Evolutionary conservation across 768 basidiomycete genomes (phyloP).

Genomic region (Mrakia hoshinonis): DNA sequence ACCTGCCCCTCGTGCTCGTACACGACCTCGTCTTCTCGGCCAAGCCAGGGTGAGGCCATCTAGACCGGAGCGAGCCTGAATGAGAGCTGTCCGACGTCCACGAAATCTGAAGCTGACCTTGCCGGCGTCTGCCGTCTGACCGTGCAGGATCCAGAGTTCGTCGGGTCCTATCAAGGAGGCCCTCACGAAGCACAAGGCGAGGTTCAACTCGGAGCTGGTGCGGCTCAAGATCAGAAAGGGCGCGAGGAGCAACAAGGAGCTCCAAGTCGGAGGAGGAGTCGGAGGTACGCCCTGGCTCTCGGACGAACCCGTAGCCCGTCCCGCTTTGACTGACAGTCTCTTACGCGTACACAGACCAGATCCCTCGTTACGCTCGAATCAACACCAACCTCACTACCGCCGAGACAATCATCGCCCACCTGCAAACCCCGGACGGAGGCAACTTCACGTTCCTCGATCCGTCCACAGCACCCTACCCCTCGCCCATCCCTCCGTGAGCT

Average conservation of each 20-base stretch:
- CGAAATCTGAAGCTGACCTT: background rate
- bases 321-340: background rate
- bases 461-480: conserved; percentile 5
- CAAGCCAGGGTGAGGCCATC: conserved; percentile 42
- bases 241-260: conserved; percentile 35
- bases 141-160: conserved; percentile 65
- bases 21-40: conserved; percentile 74
- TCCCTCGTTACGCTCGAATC: conserved; percentile 39
- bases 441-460: conserved; percentile 24
- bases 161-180: conserved; percentile 86
- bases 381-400: conserved; percentile 36
- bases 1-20: conserved; percentile 70
- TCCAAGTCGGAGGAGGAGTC: conserved; percentile 35
- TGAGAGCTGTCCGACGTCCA: background rate
- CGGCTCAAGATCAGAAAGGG: conserved; percentile 39
- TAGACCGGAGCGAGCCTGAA: too few relatives aligned
- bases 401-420: conserved; percentile 14
- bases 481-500: conserved; percentile 15
- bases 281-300: conserved; percentile 31
- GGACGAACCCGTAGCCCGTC: background rate
- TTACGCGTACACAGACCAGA: conserved; percentile 19
- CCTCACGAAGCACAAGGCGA: conserved; percentile 76
- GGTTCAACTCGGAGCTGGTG: conserved; percentile 75
- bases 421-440: conserved; percentile 24
- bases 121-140: background rate